Percentiles rank a stretch among this genome's conserved stretches.
phyloP scores from a whole-genome alignment of 495 filamentous ascomycete species.

The Podospora australis region DNA sequence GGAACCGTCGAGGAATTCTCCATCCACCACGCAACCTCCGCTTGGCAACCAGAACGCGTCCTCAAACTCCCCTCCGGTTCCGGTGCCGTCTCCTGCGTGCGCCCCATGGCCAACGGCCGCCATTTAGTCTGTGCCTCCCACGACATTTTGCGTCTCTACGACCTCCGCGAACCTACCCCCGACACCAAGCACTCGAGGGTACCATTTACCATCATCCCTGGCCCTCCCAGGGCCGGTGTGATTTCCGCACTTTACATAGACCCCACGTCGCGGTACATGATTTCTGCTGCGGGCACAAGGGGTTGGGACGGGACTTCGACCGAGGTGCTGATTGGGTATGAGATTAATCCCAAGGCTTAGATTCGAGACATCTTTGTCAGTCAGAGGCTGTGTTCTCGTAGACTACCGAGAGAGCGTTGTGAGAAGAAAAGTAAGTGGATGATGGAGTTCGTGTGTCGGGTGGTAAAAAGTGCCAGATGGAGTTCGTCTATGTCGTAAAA shows the following conservation, averaged over 20 bases:
- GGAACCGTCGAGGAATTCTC: slow-evolving; percentile 92
- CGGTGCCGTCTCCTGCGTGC: slow-evolving; percentile 78
- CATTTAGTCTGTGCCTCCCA: slow-evolving; percentile 93
- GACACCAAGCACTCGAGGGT: slow-evolving; percentile 68
- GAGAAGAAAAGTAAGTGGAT: neutral
- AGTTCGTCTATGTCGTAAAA: too few species aligned
- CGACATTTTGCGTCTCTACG: slow-evolving; percentile 90
- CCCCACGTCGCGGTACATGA: slow-evolving; percentile 80
- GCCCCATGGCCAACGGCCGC: slow-evolving; percentile 86
- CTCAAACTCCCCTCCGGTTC: slow-evolving; percentile 88
- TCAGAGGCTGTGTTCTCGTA: too few species aligned
- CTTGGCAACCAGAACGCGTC: slow-evolving; percentile 61
- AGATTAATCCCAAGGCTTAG: too few species aligned
- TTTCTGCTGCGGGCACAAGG: slow-evolving; percentile 82
- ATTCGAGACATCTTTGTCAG: too few species aligned
- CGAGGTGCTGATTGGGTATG: slow-evolving; percentile 90
- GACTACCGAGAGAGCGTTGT: neutral
- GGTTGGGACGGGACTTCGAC: slow-evolving; percentile 94
- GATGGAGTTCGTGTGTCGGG: too few species aligned
- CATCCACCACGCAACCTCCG: slow-evolving; percentile 67
- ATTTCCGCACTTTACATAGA: slow-evolving; percentile 80
- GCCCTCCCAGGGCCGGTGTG: slow-evolving; percentile 81
- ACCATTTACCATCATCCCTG: slow-evolving; percentile 90
- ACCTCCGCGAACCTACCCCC: slow-evolving; percentile 61
- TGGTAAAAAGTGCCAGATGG: too few species aligned